A percentile compares a stretch with the other conserved stretches of the same genome.
Evolutionary conservation across 2,329 filamentous ascomycete genomes (phyloP).

Genomic region (Chaetomiaceae sp.): DNA sequence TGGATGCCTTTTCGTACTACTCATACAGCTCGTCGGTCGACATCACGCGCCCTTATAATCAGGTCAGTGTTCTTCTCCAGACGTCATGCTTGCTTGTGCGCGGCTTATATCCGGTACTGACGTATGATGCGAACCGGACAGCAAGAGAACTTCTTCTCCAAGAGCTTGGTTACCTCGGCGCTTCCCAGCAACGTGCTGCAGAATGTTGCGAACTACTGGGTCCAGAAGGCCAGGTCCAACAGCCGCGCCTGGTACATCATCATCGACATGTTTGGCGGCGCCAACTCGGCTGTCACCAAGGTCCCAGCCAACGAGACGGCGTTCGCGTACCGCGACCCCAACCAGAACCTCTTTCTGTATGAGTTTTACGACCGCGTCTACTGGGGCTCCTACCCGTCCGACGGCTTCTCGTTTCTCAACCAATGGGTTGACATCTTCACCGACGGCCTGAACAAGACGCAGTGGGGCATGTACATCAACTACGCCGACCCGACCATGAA

Average conservation of each 20-base stretch:
- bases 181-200: constrained; percentile 23
- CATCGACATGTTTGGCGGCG: constrained; percentile 31
- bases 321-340: constrained; percentile 31
- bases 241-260: constrained; percentile 30
- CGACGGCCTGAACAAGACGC: constrained; percentile 26
- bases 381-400: constrained; percentile 29
- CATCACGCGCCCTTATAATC: constrained; percentile 21
- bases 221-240: constrained; percentile 18
- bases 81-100: no score
- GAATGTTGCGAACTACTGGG: constrained; percentile 27
- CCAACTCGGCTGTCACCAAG: constrained; percentile 33
- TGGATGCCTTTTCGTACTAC: constrained; percentile 28
- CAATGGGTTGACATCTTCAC: constrained; percentile 35
- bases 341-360: constrained; percentile 42
- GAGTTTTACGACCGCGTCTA: constrained; percentile 41
- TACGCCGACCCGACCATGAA: constrained; percentile 45
- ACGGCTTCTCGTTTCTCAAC: constrained; percentile 35
- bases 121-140: constrained; percentile 8
- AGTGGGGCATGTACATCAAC: constrained; percentile 47
- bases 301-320: constrained; percentile 27
- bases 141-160: constrained; percentile 30
- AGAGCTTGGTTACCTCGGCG: constrained; percentile 24
- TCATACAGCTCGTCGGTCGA: constrained; percentile 28
- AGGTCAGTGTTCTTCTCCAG: constrained; percentile 2
- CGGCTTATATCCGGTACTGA: no score